Conservation (phyloP, 2,329 filamentous ascomycete species). For the Ophidiomyces ophidiicola region DNA sequence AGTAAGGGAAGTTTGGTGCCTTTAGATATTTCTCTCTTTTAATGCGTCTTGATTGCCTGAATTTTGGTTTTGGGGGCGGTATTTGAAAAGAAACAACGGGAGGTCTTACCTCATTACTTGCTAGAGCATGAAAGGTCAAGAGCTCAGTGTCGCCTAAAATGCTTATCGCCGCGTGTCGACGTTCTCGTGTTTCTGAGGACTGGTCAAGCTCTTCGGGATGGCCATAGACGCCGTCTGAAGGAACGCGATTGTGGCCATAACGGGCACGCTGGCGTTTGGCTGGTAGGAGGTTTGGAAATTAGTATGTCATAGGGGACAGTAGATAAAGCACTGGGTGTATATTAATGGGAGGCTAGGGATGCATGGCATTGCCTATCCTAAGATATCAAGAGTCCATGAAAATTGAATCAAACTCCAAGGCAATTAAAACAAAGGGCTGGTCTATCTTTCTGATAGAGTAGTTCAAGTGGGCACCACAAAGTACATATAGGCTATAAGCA, state of each 20-base stretch:
- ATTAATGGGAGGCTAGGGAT: too few relatives aligned
- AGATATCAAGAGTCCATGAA: too few relatives aligned
- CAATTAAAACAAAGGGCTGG: too few relatives aligned
- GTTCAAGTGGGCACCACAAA: too few relatives aligned
- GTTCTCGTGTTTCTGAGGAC: constrained; percentile 23
- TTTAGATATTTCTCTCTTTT: background rate
- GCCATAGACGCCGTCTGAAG: background rate
- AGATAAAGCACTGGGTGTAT: too few relatives aligned
- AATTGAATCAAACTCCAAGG: too few relatives aligned
- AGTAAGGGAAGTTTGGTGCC: background rate
- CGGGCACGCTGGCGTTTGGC: background rate
- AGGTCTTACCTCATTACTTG: constrained; percentile 26
- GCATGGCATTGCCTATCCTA: too few relatives aligned
- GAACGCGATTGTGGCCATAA: background rate
- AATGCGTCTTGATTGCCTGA: background rate
- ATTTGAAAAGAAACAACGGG: background rate
- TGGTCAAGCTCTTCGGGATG: constrained; percentile 13
- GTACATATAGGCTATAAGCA: background rate
- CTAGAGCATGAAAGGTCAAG: constrained; percentile 30
- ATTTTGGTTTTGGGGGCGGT: background rate
- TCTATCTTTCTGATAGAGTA: too few relatives aligned
- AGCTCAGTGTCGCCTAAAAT: constrained; percentile 31
- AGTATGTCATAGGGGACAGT: too few relatives aligned
- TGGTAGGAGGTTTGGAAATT: too few relatives aligned
- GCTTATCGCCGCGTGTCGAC: constrained; percentile 28